Conservation (phyloP, 2,329 filamentous ascomycete genomes). For the Cercospora sojina region DNA sequence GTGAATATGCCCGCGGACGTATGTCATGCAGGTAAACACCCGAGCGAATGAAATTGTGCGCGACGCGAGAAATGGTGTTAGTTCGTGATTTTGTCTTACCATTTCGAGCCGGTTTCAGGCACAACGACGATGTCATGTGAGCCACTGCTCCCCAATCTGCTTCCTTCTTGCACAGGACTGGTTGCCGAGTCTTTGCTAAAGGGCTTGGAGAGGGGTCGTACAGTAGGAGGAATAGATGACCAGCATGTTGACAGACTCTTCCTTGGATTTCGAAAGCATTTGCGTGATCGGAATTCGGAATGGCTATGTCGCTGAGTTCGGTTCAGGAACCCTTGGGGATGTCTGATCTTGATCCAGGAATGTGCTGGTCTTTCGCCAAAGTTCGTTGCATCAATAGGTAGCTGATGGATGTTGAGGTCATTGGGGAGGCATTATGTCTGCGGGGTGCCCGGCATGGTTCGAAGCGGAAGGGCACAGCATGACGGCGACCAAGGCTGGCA, state of each 20-base stretch:
- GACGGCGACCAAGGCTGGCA: not conserved
- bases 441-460: not conserved
- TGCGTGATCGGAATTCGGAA: not conserved
- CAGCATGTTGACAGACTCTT: not conserved
- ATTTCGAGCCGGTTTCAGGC: not conserved
- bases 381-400: not conserved
- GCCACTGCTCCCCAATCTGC: not conserved
- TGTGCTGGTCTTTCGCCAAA: not conserved
- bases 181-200: not conserved
- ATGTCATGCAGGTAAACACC: not conserved
- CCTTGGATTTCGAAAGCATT: not conserved
- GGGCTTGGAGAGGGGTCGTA: not conserved
- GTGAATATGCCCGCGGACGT: not conserved
- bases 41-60: not conserved
- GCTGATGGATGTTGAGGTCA: not conserved
- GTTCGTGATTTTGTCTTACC: not conserved
- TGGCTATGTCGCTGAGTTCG: not conserved
- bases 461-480: not conserved
- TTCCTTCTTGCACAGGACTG: not conserved
- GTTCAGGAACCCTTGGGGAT: not conserved
- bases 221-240: not conserved
- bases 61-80: not conserved
- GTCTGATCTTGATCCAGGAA: not conserved
- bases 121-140: not conserved
- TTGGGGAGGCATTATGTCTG: not conserved